Base-by-base conservation (phyloP, 108 stramenopile species). In the Nitzschia inconspicua region DNA sequence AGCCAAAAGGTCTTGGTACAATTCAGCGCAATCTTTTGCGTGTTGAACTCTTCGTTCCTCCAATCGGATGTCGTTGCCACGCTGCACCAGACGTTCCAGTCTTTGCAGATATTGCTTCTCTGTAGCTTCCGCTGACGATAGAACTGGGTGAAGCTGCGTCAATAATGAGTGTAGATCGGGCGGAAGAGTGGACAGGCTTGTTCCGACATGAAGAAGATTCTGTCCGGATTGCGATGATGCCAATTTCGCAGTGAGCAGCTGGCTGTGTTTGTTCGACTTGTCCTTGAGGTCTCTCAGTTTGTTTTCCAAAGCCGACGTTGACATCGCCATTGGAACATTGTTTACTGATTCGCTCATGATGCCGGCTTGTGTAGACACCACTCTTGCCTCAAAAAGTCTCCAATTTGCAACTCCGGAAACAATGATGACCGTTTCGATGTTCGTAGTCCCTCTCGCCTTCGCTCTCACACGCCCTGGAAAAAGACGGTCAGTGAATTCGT, bases 221-320 rank as follows among this genome's bases (percentile, higher is more conserved):
- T 90, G 92, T 41, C 92, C 92, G 1, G 89, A 88, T 44, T 84
- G 86, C 3, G 87, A 89, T 0, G 86, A 80, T 47, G 92, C 89
- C 22, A 94, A 78, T 41, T 82, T 85, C 43, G 82, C 76, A 8
- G 92, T 94, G 6, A 94, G 70, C 26, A 78, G 59, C 43, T 82
- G 76, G 47, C 77, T 78, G n/a, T 86, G 84, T 31, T 79, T 52
- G 48, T 78, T 69, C 23, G 88, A 84, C 58, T 84, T 68, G 8
- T 64, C 66, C 13, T 66, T 71, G 22, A 91, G 65, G 9, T 41
- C 41, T n/a, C 52, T 48, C 28, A 79, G 44, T 36, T 76, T 75
- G 23, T 46, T 19, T 50, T 85, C 71, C 57, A 85, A 62, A 4
- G 56, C 68, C 26, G 75, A 57, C 0, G 84, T 85, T 1, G 80